These are phyloP conservation scores for Diaporthe amygdali DNA, from an alignment of 2,329 filamentous ascomycete genomes.

Conservation along the genomic window DNA sequence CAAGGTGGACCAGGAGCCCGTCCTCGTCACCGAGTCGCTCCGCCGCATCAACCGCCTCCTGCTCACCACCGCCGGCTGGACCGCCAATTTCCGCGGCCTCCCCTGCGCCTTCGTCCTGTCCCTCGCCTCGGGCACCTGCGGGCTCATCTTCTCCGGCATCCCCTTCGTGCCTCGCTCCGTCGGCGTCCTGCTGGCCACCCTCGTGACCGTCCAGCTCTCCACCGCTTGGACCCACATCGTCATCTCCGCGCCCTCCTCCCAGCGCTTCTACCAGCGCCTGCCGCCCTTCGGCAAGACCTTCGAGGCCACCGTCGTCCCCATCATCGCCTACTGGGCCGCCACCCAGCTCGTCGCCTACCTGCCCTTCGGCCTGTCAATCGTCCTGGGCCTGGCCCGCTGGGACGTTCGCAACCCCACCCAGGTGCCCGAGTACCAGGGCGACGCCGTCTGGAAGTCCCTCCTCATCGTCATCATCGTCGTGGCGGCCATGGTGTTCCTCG, in stretches of 20 bases:
- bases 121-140: slow-evolving; percentile 41
- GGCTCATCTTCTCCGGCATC: slow-evolving; percentile 48
- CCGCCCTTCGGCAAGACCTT: slow-evolving; percentile 68
- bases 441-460: slow-evolving; percentile 51
- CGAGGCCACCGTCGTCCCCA: slow-evolving; percentile 71
- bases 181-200: slow-evolving; percentile 59
- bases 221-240: slow-evolving; percentile 87
- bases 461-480: slow-evolving; percentile 52
- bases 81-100: slow-evolving; percentile 73
- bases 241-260: slow-evolving; percentile 71
- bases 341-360: slow-evolving; percentile 54
- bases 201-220: slow-evolving; percentile 71
- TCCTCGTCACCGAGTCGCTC: slow-evolving; percentile 55
- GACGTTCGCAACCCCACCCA: slow-evolving; percentile 41
- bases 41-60: slow-evolving; percentile 61
- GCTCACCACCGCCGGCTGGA: slow-evolving; percentile 65
- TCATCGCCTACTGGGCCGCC: slow-evolving; percentile 66
- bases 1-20: slow-evolving; percentile 36
- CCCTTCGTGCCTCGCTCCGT: slow-evolving; percentile 49
- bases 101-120: slow-evolving; percentile 50
- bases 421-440: slow-evolving; percentile 42
- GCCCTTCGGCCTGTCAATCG: slow-evolving; percentile 51
- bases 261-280: slow-evolving; percentile 72
- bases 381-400: slow-evolving; percentile 52
- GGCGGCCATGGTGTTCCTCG: slow-evolving; percentile 63